Conservation (phyloP, 805 yeast species). For the Suhomyces xylopsoci region DNA sequence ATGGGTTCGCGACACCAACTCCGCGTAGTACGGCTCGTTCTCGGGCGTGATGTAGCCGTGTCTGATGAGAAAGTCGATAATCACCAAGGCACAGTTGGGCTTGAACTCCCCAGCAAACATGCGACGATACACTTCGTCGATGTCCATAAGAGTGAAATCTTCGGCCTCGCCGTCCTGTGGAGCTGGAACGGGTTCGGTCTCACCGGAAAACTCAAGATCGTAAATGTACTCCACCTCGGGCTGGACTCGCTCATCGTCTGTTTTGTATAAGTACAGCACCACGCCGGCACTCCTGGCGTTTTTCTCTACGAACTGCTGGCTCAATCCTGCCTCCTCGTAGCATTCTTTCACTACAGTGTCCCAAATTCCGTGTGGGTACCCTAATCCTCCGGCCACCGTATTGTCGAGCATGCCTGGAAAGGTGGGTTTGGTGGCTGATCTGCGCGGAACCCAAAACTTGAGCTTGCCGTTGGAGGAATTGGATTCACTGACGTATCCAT, state of each 20-base stretch:
- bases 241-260: conserved; percentile 59
- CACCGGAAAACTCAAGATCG: conserved; percentile 59
- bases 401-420: conserved; percentile 91
- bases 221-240: conserved; percentile 86
- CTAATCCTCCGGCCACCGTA: conserved; percentile 94
- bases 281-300: conserved; percentile 57
- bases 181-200: conserved; percentile 41
- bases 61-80: conserved; percentile 83
- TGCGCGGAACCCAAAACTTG: conserved; percentile 79
- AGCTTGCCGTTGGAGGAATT: conserved; percentile 36
- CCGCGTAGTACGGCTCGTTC: conserved; percentile 62
- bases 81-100: conserved; percentile 80
- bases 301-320: conserved; percentile 44
- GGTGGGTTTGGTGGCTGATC: conserved; percentile 77
- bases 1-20: conserved; percentile 60
- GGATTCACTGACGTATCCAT: conserved; percentile 63
- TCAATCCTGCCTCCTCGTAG: conserved; percentile 86
- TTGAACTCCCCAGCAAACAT: conserved; percentile 66
- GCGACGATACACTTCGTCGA: conserved; percentile 54
- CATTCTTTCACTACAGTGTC: conserved; percentile 87
- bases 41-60: conserved; percentile 70
- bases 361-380: conserved; percentile 67
- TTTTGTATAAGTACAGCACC: conserved; percentile 60
- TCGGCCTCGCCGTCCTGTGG: conserved; percentile 61
- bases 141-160: conserved; percentile 59